Evolutionary conservation across 805 yeast species (phyloP).

Genomic region (Candida methanosorbosa): DNA sequence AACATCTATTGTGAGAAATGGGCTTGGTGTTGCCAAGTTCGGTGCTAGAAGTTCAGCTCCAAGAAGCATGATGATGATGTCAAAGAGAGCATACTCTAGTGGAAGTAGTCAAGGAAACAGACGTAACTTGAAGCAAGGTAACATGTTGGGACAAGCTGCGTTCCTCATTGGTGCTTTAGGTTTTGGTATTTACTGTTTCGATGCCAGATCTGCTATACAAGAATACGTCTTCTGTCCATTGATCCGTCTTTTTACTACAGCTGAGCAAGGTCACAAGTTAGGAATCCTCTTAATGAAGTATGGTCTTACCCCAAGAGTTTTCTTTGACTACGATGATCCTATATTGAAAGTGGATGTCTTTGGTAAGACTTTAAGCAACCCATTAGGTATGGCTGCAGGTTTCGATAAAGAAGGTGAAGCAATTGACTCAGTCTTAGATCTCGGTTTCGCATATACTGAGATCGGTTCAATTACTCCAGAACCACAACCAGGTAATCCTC

Average conservation of each 20-base stretch:
- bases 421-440: constrained; percentile 65
- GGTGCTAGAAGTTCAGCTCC: too few relatives aligned
- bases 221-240: constrained; percentile 77
- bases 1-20: too few relatives aligned
- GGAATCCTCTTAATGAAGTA: constrained; percentile 64
- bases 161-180: constrained; percentile 19
- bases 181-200: constrained; percentile 49
- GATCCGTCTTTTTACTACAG: constrained; percentile 60
- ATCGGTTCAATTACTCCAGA: constrained; percentile 89
- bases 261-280: constrained; percentile 77
- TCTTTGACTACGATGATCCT: constrained; percentile 43
- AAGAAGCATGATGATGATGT: too few relatives aligned
- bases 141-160: too few relatives aligned
- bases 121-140: too few relatives aligned
- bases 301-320: constrained; percentile 58
- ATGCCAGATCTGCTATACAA: constrained; percentile 76
- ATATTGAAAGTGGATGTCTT: constrained; percentile 53
- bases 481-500: constrained; percentile 94
- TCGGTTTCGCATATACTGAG: constrained; percentile 87
- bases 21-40: too few relatives aligned
- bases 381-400: constrained; percentile 94
- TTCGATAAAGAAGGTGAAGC: constrained; percentile 92
- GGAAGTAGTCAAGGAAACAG: too few relatives aligned
- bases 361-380: constrained; percentile 57
- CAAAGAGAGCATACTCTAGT: too few relatives aligned